Conservation (phyloP, 768 basidiomycete species). For the Boletus fagicola region DNA sequence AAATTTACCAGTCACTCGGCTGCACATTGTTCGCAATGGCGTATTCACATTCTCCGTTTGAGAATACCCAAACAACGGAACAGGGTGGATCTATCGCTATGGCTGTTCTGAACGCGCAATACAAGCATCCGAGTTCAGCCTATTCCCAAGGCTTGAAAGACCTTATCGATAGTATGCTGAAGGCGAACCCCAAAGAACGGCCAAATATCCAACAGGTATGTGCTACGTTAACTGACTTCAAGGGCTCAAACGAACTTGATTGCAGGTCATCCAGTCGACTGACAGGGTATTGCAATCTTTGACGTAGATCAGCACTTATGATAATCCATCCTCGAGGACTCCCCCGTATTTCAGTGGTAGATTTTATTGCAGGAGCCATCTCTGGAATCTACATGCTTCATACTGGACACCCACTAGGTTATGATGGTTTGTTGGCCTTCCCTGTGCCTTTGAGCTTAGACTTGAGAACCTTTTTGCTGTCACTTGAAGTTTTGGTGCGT, state of each 20-base stretch:
- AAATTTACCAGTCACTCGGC: constrained; percentile 74
- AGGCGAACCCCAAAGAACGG: constrained; percentile 75
- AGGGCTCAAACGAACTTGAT: constrained; percentile 2
- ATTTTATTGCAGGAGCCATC: constrained; percentile 9
- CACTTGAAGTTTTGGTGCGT: neutral
- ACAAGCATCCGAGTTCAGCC: constrained; percentile 82
- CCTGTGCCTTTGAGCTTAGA: neutral
- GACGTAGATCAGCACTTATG: constrained; percentile 32
- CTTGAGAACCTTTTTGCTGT: constrained; percentile 4
- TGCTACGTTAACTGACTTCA: neutral
- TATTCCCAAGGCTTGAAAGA: constrained; percentile 83
- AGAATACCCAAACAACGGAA: constrained; percentile 86
- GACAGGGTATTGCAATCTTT: constrained; percentile 62
- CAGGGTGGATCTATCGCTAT: constrained; percentile 97
- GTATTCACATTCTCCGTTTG: constrained; percentile 95
- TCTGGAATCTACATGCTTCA: constrained; percentile 8
- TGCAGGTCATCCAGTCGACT: constrained; percentile 65
- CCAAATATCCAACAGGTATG: constrained; percentile 83
- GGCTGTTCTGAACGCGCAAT: constrained; percentile 93
- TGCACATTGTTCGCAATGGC: constrained; percentile 94
- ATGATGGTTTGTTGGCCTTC: constrained; percentile 7
- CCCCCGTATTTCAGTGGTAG: neutral
- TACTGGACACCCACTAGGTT: neutral
- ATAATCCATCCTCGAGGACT: neutral
- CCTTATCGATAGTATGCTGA: constrained; percentile 83